phyloP scores from a whole-genome alignment of 768 basidiomycete species.

The Candolleomyces aberdarensis region DNA sequence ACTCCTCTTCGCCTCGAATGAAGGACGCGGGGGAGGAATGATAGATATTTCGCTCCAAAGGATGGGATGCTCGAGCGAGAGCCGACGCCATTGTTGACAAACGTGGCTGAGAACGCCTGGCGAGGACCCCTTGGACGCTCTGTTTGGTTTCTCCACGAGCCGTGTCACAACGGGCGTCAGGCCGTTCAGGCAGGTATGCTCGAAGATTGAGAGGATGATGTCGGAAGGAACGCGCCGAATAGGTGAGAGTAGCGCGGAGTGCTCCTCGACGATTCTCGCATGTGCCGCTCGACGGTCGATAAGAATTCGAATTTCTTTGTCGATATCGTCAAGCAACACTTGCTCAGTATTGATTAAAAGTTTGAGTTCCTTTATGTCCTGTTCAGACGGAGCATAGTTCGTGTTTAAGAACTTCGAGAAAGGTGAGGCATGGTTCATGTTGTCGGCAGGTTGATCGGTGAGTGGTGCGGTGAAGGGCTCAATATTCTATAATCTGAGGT shows the following conservation, averaged over 20 bases:
- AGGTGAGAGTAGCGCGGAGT: not conserved
- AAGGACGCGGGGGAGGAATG: not conserved
- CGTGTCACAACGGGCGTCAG: not conserved
- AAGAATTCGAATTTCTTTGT: not conserved
- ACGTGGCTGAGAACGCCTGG: not conserved
- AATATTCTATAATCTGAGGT: too few species aligned
- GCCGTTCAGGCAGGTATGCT: too few species aligned
- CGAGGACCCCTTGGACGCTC: not conserved
- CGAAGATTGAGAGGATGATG: not conserved
- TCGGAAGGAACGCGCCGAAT: not conserved
- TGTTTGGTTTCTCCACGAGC: not conserved
- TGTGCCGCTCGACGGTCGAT: not conserved
- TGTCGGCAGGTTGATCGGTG: too few species aligned
- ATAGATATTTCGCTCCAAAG: not conserved
- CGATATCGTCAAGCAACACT: not conserved
- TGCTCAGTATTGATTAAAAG: not conserved
- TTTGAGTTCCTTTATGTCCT: not conserved
- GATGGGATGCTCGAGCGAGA: not conserved
- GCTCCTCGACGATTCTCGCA: not conserved
- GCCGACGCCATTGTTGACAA: not conserved
- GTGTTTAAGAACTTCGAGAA: not conserved
- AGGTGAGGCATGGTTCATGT: not conserved
- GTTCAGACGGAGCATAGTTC: not conserved
- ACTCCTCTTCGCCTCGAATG: too few species aligned
- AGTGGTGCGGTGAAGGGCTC: too few species aligned